Percentiles rank a stretch among this genome's conserved stretches.
These are phyloP conservation scores for Stemphylium vesicarium DNA, from an alignment of 2,329 filamentous ascomycete genomes.

Conservation along the genomic window DNA sequence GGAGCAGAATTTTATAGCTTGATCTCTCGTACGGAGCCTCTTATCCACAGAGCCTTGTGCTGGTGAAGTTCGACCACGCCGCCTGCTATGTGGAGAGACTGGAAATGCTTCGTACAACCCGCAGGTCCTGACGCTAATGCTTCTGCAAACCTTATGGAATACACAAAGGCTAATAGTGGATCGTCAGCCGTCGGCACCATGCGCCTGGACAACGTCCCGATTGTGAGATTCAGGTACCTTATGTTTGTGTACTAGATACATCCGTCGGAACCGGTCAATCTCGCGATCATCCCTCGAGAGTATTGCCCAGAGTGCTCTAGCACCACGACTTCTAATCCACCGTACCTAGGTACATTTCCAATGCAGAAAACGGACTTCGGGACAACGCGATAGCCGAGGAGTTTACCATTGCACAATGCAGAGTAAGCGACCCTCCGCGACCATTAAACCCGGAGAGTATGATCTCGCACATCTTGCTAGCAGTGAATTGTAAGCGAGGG, in stretches of 20 bases:
- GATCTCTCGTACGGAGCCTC: constrained; percentile 2
- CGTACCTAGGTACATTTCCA: neutral
- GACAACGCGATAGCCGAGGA: constrained; percentile 21
- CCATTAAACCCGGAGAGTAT: constrained; percentile 20
- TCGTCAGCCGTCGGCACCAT: constrained; percentile 25
- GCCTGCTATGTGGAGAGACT: constrained; percentile 22
- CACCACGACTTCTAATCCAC: constrained; percentile 22
- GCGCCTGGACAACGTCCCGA: constrained; percentile 18
- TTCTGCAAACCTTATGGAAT: constrained; percentile 22
- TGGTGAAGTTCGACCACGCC: constrained; percentile 21
- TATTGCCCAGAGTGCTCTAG: constrained; percentile 22
- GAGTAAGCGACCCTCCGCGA: constrained; percentile 18
- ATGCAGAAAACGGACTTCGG: constrained; percentile 19
- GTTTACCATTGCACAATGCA: constrained; percentile 16
- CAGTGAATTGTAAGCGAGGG: neutral
- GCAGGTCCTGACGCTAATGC: constrained; percentile 14
- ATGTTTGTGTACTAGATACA: constrained; percentile 22
- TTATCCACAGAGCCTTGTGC: constrained; percentile 15
- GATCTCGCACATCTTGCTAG: constrained; percentile 12
- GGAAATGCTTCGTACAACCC: constrained; percentile 16
- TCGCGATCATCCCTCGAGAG: constrained; percentile 17
- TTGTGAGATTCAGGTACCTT: neutral
- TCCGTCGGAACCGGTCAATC: constrained; percentile 18
- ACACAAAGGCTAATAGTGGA: constrained; percentile 17
- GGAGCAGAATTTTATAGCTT: too few relatives aligned